phyloP scores from a whole-genome alignment of 108 stramenopile genomes.

The Conticribra weissflogii region DNA sequence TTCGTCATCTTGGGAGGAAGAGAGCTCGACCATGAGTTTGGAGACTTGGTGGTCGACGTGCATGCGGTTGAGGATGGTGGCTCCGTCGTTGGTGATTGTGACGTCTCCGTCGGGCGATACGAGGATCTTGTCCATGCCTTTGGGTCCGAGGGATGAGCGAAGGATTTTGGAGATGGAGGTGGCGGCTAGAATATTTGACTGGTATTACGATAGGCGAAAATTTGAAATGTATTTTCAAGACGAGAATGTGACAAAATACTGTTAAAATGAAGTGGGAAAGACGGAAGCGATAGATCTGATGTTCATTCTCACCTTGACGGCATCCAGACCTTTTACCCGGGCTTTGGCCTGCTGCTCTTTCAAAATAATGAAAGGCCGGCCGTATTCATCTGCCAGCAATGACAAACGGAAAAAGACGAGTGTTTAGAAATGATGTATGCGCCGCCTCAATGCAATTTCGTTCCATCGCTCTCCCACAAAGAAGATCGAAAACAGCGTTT shows the following conservation, averaged over 20 bases:
- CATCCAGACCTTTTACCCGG: constrained; percentile 96
- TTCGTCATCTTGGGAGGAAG: constrained; percentile 97
- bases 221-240: too few relatives aligned
- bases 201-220: too few relatives aligned
- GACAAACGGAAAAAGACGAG: constrained; percentile 1
- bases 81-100: constrained; percentile 99
- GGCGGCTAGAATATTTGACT: constrained; percentile 98
- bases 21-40: constrained; percentile 96
- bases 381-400: constrained; percentile 92
- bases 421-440: not conserved
- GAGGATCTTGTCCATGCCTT: constrained; percentile 99
- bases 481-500: too few relatives aligned
- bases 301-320: constrained; percentile 71
- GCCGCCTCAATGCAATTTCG: too few relatives aligned
- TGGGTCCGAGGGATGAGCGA: constrained; percentile 97
- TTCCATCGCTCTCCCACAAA: too few relatives aligned
- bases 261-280: not conserved
- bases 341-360: constrained; percentile 98
- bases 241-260: constrained; percentile 18
- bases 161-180: constrained; percentile 92
- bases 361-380: constrained; percentile 99
- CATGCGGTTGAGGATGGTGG: constrained; percentile 97
- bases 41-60: constrained; percentile 96
- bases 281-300: not conserved
- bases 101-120: constrained; percentile 98